Evolutionary conservation across 2,329 filamentous ascomycete species (phyloP).

Genomic region (Lomentospora prolificans): DNA sequence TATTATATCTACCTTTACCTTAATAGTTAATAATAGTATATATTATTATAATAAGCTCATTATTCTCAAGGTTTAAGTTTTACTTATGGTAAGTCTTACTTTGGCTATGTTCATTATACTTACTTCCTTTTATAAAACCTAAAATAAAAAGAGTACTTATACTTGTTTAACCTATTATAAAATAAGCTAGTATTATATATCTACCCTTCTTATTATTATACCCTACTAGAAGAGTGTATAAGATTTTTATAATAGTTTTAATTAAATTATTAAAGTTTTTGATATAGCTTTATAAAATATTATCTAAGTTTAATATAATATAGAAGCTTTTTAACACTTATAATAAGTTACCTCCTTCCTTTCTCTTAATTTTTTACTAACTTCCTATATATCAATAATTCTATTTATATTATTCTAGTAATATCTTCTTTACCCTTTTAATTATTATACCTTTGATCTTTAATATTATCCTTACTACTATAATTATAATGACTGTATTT

Average conservation of each 20-base stretch:
- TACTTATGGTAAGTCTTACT: too few relatives aligned
- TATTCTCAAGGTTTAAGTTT: too few relatives aligned
- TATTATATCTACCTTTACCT: not conserved
- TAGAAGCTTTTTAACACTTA: too few relatives aligned
- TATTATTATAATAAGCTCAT: not conserved
- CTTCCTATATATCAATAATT: too few relatives aligned
- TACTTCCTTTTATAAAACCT: not conserved
- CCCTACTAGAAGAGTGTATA: too few relatives aligned
- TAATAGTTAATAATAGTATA: not conserved
- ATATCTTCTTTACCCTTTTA: not conserved
- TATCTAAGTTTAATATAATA: not conserved
- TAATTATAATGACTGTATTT: not conserved
- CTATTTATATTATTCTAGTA: too few relatives aligned
- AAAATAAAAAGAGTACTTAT: not conserved
- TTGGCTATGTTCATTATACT: not conserved
- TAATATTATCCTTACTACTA: not conserved
- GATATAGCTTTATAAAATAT: not conserved
- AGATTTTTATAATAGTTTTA: too few relatives aligned
- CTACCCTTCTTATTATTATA: not conserved
- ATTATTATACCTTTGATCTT: constrained; percentile 1
- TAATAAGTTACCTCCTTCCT: too few relatives aligned
- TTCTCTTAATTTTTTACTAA: too few relatives aligned
- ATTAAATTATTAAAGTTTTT: too few relatives aligned
- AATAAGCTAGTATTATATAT: not conserved
- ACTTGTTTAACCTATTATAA: too few relatives aligned